Percentiles rank a stretch among this genome's conserved stretches.
Conservation (phyloP, 176 grass and related monocot genomes). For the Lolium rigidum region DNA sequence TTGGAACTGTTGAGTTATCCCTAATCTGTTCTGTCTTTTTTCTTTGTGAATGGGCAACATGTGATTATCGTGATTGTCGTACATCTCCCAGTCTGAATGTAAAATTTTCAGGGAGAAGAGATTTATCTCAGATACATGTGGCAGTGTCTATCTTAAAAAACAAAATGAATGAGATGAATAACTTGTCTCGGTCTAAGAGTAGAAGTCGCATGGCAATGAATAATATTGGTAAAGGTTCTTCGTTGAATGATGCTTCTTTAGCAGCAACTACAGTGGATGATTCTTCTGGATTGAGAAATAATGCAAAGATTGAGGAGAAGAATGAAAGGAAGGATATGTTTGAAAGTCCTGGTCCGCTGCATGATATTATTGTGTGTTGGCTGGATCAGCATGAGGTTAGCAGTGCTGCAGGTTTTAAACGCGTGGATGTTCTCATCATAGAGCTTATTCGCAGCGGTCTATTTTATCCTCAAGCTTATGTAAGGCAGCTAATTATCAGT, state of each 20-base stretch:
- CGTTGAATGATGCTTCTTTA: conserved; percentile 51
- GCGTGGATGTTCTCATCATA: conserved; percentile 75
- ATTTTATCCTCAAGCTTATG: conserved; percentile 95
- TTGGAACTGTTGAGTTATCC: conserved; percentile 80
- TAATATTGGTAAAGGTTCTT: conserved; percentile 63
- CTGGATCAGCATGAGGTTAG: conserved; percentile 94
- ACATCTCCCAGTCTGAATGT: conserved; percentile 56
- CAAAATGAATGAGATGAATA: conserved; percentile 89
- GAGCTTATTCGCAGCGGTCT: conserved; percentile 88
- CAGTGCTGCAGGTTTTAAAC: conserved; percentile 74
- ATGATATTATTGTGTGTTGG: conserved; percentile 98
- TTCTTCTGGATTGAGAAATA: conserved; percentile 51
- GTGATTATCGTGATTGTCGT: conserved; percentile 96
- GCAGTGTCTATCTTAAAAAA: conserved; percentile 89
- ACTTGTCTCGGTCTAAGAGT: conserved; percentile 60
- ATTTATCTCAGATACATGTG: conserved; percentile 89
- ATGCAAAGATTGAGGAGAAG: conserved; percentile 57
- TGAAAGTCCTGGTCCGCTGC: conserved; percentile 92
- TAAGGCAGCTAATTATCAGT: conserved; percentile 95
- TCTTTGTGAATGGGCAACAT: conserved; percentile 99
- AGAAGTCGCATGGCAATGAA: conserved; percentile 47
- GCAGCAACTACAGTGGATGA: conserved; percentile 35
- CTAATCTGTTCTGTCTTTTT: conserved; percentile 98
- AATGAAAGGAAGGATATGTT: conserved; percentile 73
- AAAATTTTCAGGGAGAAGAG: conserved; percentile 89